phyloP scores from a whole-genome alignment of 208 protist species.

The Zelonia costaricensis region DNA sequence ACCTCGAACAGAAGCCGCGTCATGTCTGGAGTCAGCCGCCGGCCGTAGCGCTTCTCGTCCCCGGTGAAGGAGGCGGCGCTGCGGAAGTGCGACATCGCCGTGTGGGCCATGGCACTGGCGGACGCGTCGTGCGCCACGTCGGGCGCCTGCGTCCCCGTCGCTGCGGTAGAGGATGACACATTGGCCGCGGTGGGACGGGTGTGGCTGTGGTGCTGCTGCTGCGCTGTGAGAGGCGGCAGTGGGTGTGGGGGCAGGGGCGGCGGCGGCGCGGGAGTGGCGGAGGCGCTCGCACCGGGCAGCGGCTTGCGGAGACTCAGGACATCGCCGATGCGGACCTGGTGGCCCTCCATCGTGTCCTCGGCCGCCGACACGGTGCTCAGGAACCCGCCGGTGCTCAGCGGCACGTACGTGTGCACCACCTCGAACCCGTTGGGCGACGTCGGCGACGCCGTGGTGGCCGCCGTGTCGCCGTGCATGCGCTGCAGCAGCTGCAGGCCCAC shows the following conservation, averaged over 20 bases:
- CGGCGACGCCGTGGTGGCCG: too few species aligned
- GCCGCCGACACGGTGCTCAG: slow-evolving; percentile 38
- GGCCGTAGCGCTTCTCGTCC: slow-evolving; percentile 65
- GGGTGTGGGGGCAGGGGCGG: background rate
- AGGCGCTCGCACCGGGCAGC: background rate
- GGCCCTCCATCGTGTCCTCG: slow-evolving; percentile 28
- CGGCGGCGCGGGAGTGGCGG: background rate
- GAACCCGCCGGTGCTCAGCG: slow-evolving; percentile 79
- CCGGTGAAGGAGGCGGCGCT: slow-evolving; percentile 37
- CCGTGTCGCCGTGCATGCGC: slow-evolving; percentile 41
- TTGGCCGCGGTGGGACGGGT: too few species aligned
- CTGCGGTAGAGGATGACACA: too few species aligned
- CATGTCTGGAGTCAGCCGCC: slow-evolving; percentile 48
- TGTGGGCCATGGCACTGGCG: background rate
- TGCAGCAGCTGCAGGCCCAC: slow-evolving; percentile 54
- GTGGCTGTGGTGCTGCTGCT: too few species aligned
- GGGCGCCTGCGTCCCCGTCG: too few species aligned
- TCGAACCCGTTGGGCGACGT: slow-evolving; percentile 5
- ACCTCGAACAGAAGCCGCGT: slow-evolving; percentile 59
- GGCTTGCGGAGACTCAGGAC: slow-evolving; percentile 27
- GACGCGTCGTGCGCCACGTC: too few species aligned
- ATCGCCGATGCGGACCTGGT: slow-evolving; percentile 39
- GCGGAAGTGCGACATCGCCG: slow-evolving; percentile 39
- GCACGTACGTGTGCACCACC: slow-evolving; percentile 73
- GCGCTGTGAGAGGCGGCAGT: background rate